Conservation (phyloP, 1,284 basidiomycete species). For the Exobasidium cylindrosporum region DNA sequence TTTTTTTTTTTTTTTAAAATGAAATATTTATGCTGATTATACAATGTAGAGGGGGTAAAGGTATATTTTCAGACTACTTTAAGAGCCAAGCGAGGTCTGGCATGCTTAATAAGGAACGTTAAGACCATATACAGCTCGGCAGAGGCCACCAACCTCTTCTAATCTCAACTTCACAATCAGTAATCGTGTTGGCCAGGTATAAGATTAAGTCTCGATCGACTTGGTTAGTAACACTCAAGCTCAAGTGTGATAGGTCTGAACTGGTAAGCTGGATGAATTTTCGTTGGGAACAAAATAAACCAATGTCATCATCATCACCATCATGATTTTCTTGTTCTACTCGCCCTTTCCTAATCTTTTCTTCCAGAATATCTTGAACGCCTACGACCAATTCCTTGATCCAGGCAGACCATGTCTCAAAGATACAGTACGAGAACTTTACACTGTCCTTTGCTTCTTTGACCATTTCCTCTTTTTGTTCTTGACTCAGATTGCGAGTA, state of each 20-base stretch:
- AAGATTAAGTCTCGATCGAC: slow-evolving; percentile 2
- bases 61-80: too few relatives aligned
- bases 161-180: neutral
- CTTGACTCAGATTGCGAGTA: neutral
- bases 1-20: too few relatives aligned
- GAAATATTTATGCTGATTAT: too few relatives aligned
- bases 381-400: slow-evolving; percentile 2
- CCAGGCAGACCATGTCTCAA: slow-evolving; percentile 1
- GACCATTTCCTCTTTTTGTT: neutral
- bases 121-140: too few relatives aligned
- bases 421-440: neutral
- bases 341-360: slow-evolving; percentile 4
- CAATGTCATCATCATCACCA: neutral
- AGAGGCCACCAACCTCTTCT: neutral
- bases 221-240: neutral
- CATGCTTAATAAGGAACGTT: too few relatives aligned
- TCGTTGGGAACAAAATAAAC: neutral
- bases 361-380: slow-evolving; percentile 9
- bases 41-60: too few relatives aligned
- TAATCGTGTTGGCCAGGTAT: neutral
- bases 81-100: too few relatives aligned
- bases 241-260: neutral
- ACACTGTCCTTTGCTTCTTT: neutral
- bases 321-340: neutral
- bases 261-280: neutral